Base-by-base conservation (phyloP, 108 stramenopile species). In the Fragilaria crotonensis region DNA sequence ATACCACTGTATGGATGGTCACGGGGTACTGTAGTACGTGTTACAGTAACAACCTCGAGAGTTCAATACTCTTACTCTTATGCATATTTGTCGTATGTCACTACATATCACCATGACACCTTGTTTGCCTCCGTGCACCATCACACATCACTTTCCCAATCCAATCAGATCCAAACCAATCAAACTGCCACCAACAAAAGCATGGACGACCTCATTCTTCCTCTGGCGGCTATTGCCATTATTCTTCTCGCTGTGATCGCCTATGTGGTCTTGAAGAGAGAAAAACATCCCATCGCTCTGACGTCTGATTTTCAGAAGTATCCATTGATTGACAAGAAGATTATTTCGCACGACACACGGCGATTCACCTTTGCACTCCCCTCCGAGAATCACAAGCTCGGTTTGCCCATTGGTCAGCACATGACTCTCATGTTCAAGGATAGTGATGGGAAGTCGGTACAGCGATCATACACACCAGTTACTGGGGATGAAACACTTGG, bases 331-430 rank as follows among this genome's bases (percentile, higher is more conserved):
- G 69, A 79, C 36, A 94, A 91, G 59, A 82, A 94, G 58, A 68
- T 59, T 1, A 41, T 98, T 14, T 89, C 85, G 29, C 97, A 96
- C 70, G 95, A 98, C 70, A 95, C 94, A 7, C 73, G 88, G 30
- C 70, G 72, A 45, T 96, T 97, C 59, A 95, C 95, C n/a, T 96
- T 98, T 60, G 90, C 68, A 5, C 63, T 97, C 5, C 95, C 85
- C 14, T 62, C 72, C 17, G 70, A 70, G 25, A 31, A 57, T 22
- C 75, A 79, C 1, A 46, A 62, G 29, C 76, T 98, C 18, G 97
- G 97, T 7, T 67, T 98, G 49, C 96, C 97, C 17, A 87, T 94
- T 18, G 97, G 97, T n/a, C 96, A 98, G 69, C 97, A 98, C 62
- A 85, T 98, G 31, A 78, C 91, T 2, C 71, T 98, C 21, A 80